These are phyloP conservation scores for Houttuynia cordata DNA, from an alignment of 164 flowering plant genomes.

Conservation along the genomic window DNA sequence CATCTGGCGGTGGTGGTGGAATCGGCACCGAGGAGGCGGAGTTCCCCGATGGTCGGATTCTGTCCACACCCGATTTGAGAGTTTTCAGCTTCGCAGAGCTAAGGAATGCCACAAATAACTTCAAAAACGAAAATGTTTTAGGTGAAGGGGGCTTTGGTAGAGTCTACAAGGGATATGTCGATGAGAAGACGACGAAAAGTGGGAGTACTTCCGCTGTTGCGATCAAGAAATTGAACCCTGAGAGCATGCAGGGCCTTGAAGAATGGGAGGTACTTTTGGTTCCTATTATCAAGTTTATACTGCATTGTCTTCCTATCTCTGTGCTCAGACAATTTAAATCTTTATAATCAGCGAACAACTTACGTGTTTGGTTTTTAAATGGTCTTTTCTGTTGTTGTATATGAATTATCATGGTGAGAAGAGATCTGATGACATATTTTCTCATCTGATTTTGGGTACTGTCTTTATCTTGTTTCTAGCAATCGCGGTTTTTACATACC, in stretches of 20 bases:
- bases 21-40: constrained; percentile 14
- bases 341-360: too few species aligned
- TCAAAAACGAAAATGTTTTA: constrained; percentile 36
- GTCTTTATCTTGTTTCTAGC: too few species aligned
- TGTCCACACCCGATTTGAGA: constrained; percentile 39
- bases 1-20: constrained; percentile 9
- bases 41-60: constrained; percentile 27
- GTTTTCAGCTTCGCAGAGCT: constrained; percentile 43
- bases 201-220: constrained; percentile 50
- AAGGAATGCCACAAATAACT: constrained; percentile 41
- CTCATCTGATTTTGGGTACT: background rate
- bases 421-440: too few species aligned
- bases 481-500: too few species aligned
- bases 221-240: constrained; percentile 55
- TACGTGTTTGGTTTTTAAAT: too few species aligned
- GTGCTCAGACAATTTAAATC: too few species aligned
- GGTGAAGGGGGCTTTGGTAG: constrained; percentile 75
- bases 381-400: background rate
- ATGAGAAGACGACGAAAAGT: constrained; percentile 41
- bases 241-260: constrained; percentile 50
- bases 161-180: constrained; percentile 63
- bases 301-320: background rate
- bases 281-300: background rate
- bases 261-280: constrained; percentile 55
- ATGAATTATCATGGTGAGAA: background rate